Conservation (phyloP, 805 yeast genomes). For the Candida parachauliodes region DNA sequence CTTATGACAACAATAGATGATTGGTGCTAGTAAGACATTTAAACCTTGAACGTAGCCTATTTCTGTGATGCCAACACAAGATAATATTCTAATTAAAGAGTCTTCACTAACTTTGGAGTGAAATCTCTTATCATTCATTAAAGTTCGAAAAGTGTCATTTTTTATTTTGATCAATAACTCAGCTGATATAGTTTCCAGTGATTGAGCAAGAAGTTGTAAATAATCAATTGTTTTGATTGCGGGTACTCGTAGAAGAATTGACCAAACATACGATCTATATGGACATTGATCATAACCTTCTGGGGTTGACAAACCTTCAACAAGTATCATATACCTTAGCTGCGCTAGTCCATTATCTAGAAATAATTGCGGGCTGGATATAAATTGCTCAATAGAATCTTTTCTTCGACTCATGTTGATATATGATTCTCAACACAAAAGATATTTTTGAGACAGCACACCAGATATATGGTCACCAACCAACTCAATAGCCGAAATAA, state of each 20-base stretch:
- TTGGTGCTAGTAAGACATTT: conserved; percentile 83
- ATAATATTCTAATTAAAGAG: conserved; percentile 62
- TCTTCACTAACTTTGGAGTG: conserved; percentile 66
- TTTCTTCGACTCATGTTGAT: conserved; percentile 26
- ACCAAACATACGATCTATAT: conserved; percentile 77
- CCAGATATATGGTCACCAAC: too few relatives aligned
- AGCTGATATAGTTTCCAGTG: conserved; percentile 50
- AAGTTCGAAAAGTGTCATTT: conserved; percentile 82
- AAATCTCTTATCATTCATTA: conserved; percentile 69
- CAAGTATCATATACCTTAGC: conserved; percentile 34
- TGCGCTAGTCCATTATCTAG: conserved; percentile 33
- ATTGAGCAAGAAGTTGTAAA: conserved; percentile 42
- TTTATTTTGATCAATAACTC: conserved; percentile 64
- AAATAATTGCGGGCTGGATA: conserved; percentile 32
- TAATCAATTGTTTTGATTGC: conserved; percentile 56
- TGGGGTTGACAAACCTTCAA: conserved; percentile 39
- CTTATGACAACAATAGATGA: conserved; percentile 62
- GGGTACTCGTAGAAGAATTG: conserved; percentile 63
- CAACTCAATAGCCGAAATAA: too few relatives aligned
- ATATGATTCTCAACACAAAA: too few relatives aligned
- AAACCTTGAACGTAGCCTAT: conserved; percentile 83
- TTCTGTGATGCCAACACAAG: conserved; percentile 60
- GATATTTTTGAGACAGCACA: too few relatives aligned
- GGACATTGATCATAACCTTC: conserved; percentile 54
- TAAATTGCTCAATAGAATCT: conserved; percentile 36